These are phyloP conservation scores for Erucastrum elatum DNA, from an alignment of 345 rosid species.

Conservation along the genomic window DNA sequence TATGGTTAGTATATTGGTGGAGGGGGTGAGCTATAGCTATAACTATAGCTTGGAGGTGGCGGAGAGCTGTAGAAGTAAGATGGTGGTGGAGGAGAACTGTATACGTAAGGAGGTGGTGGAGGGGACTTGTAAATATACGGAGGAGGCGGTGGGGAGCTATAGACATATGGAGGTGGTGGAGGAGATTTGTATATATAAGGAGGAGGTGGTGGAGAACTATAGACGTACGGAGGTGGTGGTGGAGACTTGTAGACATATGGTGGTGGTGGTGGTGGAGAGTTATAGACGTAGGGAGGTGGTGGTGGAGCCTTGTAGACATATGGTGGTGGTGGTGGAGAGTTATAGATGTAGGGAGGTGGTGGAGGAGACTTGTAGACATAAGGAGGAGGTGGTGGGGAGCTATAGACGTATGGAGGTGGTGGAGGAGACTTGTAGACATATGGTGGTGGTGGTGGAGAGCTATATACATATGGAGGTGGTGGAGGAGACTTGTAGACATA, in stretches of 20 bases:
- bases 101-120: neutral
- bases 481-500: neutral
- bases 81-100: neutral
- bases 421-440: neutral
- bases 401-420: neutral
- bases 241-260: constrained; percentile 1
- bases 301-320: neutral
- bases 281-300: constrained; percentile 7
- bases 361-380: neutral
- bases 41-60: constrained; percentile 12
- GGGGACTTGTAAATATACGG: constrained; percentile 13
- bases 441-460: neutral
- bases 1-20: constrained; percentile 32
- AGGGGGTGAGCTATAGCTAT: constrained; percentile 29
- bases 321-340: neutral
- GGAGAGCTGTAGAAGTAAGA: neutral
- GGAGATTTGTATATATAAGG: constrained; percentile 15
- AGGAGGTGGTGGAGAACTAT: neutral
- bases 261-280: neutral
- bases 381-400: neutral
- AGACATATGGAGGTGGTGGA: neutral
- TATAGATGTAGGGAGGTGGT: neutral
- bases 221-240: neutral
- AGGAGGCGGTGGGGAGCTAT: neutral
- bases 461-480: constrained; percentile 5